Base-by-base conservation (phyloP, 257 asterid species). In the Salvia miltiorrhiza region DNA sequence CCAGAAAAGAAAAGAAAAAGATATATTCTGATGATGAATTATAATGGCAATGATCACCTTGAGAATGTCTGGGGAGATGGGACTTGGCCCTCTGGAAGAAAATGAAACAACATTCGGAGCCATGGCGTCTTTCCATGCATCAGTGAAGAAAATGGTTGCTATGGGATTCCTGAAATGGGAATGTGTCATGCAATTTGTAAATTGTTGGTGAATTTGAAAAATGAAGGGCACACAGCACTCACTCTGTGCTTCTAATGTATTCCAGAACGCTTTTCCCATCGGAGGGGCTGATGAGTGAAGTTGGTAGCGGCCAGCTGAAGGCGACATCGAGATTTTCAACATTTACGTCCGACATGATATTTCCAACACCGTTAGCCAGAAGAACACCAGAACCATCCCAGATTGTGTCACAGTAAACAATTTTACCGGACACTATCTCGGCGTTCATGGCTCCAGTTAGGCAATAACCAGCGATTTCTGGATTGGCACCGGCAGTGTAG, bases 1-100 rank as follows among this genome's bases (percentile, higher is more conserved):
- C n/a, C n/a, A n/a, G n/a, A n/a, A n/a, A n/a, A n/a, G n/a, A n/a
- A 44, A 23, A 14, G 5, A 0, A 0, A 6, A 12, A 63, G 7
- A 13, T 13, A 63, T 13, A 16, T 30, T 0, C 7, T n/a, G 11
- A n/a, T 55, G 20, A 28, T 55, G 9, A 67, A 10, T 49, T 8
- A 23, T 6, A 40, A 45, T 48, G 21, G n/a, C n/a, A n/a, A n/a
- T 40, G 39, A 50, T 75, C 39, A 80, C 88, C 88, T 84, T 84
- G 28, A 84, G 85, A 77, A 84, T 73, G 77, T 84, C 89, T 2
- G 85, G 84, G 26, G 79, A 68, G 63, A 81, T 69, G 21, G 84
- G 70, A 20, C 57, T 84, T 2, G 89, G 89, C 54, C 89, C 89
- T 79, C 86, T 67, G 11, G 88, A 83, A 40, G 88, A 83, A 78